Base-by-base conservation (phyloP, 768 basidiomycete species). In the Naematelia aurantialba region DNA sequence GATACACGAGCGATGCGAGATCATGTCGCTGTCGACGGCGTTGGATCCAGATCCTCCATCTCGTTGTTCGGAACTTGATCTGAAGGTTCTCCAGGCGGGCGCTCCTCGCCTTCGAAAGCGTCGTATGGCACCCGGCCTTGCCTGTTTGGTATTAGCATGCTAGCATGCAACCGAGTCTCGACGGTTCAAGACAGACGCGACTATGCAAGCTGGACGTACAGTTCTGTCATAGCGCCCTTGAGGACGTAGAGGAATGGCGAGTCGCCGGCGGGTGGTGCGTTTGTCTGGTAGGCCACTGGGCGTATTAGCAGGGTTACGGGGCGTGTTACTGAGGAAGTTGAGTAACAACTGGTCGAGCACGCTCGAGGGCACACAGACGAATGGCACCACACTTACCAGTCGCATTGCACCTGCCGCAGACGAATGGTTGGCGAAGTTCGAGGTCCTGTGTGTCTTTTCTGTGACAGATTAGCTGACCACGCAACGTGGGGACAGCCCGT, bases 121-220 rank as follows among this genome's bases (percentile, higher is more conserved):
- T 89, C 89, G 47, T 81, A 77, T 10, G 91, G 91, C 29, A 91
- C 78, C 70, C 91, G 86, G 30, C 91, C 91, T 80, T 94, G 91
- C 65, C 87, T 77, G 42, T 24, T 11, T 12, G 19, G 17, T 4
- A 42, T 46, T 22, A 50, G 19, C 48, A n/a, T n/a, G n/a, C n/a
- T n/a, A n/a, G n/a, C n/a, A n/a, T n/a, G n/a, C n/a, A n/a, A n/a
- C n/a, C n/a, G n/a, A n/a, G n/a, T n/a, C n/a, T n/a, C n/a, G n/a
- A n/a, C n/a, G n/a, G n/a, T n/a, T n/a, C n/a, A n/a, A n/a, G n/a
- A n/a, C n/a, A n/a, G n/a, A n/a, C n/a, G n/a, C n/a, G n/a, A n/a
- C n/a, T n/a, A n/a, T n/a, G n/a, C n/a, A 14, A 26, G 3, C 4
- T 19, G 1, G 19, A 69, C 76, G 56, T 51, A 77, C 76, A 73